Evolutionary conservation across 176 grass and related monocot genomes (phyloP), one percentile per base, ranked within the genome.

Genomic region (Avena insularis): DNA sequence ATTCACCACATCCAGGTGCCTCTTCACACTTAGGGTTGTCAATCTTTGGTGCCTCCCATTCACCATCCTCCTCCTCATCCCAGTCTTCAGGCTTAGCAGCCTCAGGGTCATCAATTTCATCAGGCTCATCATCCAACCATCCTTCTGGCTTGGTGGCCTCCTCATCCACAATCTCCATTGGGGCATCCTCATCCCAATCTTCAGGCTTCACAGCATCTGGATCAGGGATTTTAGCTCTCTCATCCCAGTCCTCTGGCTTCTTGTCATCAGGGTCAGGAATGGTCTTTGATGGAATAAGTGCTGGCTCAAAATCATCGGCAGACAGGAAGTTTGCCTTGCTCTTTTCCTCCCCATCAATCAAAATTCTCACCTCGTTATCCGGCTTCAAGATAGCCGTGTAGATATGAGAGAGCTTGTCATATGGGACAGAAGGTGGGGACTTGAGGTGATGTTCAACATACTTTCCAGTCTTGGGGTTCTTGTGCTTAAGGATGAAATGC

Each of bases 221-320:
- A 63, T 96, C 97, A 63, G 94, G 83, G 83, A 99, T 96, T 82
- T 99, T 96, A 77, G 90, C 87, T 77, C 94, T 89, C 83, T 99
- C 97, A 33, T 99, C 97, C 97, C 97, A 99, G 36, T 96, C 97
- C 72, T 94, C 97, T n/a, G 97, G 97, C 63, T 99, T 99, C 90
- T 96, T 99, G 84, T 99, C 97, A 48, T 99, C 97, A 48, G 92
- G 97, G 61, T 99, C 97, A 31, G 97, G 94, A 87, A 99, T 99
- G 8, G 92, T 99, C 80, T 96, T 94, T 16, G 92, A 80, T 50
- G 94, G 97, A 84, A 96, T 93, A 68, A 96, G 83, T 45, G 97
- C 82, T 57, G 97, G 94, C 84, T 99, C 97, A 66, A 99, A 99
- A 45, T 96, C 90, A 58, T 99, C 94, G 79, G 77, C 60, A 9